phyloP scores from a whole-genome alignment of 2,329 filamentous ascomycete genomes.

The Aspergillus intermedius region DNA sequence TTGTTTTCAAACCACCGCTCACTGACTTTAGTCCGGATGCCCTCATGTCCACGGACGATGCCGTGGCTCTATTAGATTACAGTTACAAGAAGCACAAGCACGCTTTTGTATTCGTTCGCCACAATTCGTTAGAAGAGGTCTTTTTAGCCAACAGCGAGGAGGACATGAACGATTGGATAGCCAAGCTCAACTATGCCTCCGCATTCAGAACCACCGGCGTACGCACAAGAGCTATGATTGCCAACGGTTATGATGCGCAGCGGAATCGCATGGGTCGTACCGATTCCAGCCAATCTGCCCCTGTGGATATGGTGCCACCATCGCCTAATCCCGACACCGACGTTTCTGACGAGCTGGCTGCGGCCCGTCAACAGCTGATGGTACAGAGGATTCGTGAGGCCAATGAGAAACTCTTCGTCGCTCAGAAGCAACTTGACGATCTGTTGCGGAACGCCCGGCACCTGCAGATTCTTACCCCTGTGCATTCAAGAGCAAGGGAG shows the following conservation, averaged over 20 bases:
- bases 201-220: conserved; percentile 90
- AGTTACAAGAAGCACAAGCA: conserved; percentile 92
- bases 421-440: conserved; percentile 71
- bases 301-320: conserved; percentile 62
- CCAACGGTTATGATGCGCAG: conserved; percentile 78
- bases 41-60: conserved; percentile 86
- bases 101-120: conserved; percentile 83
- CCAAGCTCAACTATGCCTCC: conserved; percentile 91
- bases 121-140: conserved; percentile 80
- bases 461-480: conserved; percentile 78
- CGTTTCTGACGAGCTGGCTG: conserved; percentile 78
- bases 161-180: conserved; percentile 95
- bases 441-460: conserved; percentile 86
- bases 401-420: conserved; percentile 66
- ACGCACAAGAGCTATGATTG: conserved; percentile 79
- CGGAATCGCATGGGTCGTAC: conserved; percentile 56
- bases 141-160: conserved; percentile 83
- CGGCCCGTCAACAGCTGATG: conserved; percentile 76
- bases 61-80: conserved; percentile 77
- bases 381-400: conserved; percentile 74
- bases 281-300: conserved; percentile 51
- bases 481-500: conserved; percentile 84
- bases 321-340: conserved; percentile 67
- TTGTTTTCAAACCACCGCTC: conserved; percentile 85
- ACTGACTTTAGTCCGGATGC: conserved; percentile 90